A percentile compares a stretch with the other conserved stretches of the same genome.
These are phyloP conservation scores for Coffea canephora DNA, from an alignment of 257 asterid genomes.

Conservation along the genomic window DNA sequence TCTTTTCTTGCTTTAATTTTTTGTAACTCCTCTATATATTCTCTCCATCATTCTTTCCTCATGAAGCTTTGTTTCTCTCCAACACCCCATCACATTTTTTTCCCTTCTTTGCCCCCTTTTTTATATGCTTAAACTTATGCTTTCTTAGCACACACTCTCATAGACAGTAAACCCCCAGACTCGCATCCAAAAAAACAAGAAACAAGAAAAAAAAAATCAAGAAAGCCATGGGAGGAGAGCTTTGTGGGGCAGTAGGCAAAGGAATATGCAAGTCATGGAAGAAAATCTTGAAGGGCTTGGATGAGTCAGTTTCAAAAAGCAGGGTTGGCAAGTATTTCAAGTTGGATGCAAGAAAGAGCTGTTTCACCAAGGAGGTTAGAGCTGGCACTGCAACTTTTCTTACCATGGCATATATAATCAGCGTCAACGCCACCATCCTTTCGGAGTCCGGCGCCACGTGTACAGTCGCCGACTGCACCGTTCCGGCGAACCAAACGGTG, in stretches of 20 bases:
- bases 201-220: not conserved
- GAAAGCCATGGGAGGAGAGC: conserved; percentile 38
- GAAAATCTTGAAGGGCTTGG: conserved; percentile 33
- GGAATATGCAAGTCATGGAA: conserved; percentile 31
- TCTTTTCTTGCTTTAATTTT: conserved; percentile 14
- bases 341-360: conserved; percentile 49
- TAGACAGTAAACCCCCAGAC: conserved; percentile 7
- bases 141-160: conserved; percentile 8
- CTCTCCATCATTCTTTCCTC: conserved; percentile 28
- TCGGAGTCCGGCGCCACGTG: conserved; percentile 71
- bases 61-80: conserved; percentile 13
- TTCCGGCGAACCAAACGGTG: conserved; percentile 22
- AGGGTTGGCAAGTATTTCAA: conserved; percentile 58
- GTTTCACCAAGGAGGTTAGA: conserved; percentile 46
- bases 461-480: conserved; percentile 41
- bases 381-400: conserved; percentile 82
- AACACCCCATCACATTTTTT: not conserved
- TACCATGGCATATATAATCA: conserved; percentile 76
- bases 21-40: conserved; percentile 32
- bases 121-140: conserved; percentile 15
- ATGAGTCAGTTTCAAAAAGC: conserved; percentile 48
- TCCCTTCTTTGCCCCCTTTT: conserved; percentile 1
- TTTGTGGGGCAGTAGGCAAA: conserved; percentile 18
- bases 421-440: conserved; percentile 68
- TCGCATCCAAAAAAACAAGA: not conserved